These are phyloP conservation scores for Crithidia mellificae DNA, from an alignment of 208 protist species.

Conservation along the genomic window DNA sequence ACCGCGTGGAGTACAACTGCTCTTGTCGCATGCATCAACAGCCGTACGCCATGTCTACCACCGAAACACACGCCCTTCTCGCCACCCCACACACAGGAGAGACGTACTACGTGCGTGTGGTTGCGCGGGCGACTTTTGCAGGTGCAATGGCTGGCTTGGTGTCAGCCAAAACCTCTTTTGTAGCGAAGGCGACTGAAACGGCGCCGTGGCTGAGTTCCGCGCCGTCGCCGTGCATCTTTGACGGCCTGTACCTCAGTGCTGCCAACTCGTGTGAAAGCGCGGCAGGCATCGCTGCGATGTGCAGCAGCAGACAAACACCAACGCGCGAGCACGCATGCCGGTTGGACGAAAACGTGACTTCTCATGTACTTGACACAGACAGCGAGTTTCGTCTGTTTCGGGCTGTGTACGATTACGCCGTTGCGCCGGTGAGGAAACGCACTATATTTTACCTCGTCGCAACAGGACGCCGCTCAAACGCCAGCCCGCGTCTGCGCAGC, in stretches of 20 bases:
- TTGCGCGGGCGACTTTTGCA: slow-evolving; percentile 32
- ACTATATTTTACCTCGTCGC: slow-evolving; percentile 24
- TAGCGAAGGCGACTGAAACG: slow-evolving; percentile 7
- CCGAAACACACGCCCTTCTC: slow-evolving; percentile 37
- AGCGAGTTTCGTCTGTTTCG: slow-evolving; percentile 10
- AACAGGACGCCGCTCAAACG: slow-evolving; percentile 7
- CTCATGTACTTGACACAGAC: slow-evolving; percentile 15
- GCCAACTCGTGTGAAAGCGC: neutral
- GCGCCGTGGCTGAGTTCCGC: slow-evolving; percentile 43
- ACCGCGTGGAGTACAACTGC: slow-evolving; percentile 60
- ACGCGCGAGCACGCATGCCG: slow-evolving; percentile 1
- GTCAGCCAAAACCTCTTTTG: slow-evolving; percentile 35
- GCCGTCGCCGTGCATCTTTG: slow-evolving; percentile 51
- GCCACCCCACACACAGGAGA: slow-evolving; percentile 47
- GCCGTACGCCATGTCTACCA: slow-evolving; percentile 30
- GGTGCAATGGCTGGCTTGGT: slow-evolving; percentile 28
- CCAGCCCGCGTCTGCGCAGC: slow-evolving; percentile 24
- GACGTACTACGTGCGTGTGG: slow-evolving; percentile 54
- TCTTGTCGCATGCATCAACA: slow-evolving; percentile 27
- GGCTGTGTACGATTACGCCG: slow-evolving; percentile 1
- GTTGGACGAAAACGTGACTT: neutral
- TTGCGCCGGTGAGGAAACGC: slow-evolving; percentile 4
- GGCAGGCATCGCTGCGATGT: neutral
- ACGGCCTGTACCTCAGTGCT: slow-evolving; percentile 50
- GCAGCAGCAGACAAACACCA: neutral